Conservation (phyloP, 805 yeast genomes). For the Wickerhamomyces ciferrii region DNA sequence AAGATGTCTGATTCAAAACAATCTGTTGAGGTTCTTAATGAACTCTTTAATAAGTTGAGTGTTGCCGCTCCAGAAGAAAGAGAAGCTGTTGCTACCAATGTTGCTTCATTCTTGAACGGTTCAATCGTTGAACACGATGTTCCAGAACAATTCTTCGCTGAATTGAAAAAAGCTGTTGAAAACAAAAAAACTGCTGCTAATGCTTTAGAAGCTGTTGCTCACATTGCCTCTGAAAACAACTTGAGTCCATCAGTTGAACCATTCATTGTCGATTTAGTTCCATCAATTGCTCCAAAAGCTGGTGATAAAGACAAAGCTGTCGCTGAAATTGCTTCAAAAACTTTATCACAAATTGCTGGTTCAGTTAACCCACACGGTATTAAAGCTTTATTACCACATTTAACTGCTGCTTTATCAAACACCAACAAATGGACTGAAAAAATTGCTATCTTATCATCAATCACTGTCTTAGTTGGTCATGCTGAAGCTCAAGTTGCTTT, state of each 20-base stretch:
- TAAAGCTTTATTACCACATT: constrained; percentile 82
- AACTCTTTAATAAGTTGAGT: constrained; percentile 87
- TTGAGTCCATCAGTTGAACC: constrained; percentile 95
- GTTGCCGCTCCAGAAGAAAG: constrained; percentile 84
- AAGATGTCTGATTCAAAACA: constrained; percentile 42
- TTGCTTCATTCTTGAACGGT: constrained; percentile 91
- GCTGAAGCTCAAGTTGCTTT: constrained; percentile 95
- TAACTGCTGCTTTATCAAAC: constrained; percentile 59
- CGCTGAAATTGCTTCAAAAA: constrained; percentile 67
- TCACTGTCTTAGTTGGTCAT: constrained; percentile 83
- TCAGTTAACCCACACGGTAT: constrained; percentile 91
- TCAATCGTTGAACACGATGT: constrained; percentile 98
- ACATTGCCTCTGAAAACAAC: constrained; percentile 76
- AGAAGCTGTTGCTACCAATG: constrained; percentile 80
- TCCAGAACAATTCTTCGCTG: constrained; percentile 80
- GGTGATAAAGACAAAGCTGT: constrained; percentile 87
- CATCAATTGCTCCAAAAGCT: constrained; percentile 66
- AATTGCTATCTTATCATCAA: constrained; percentile 81
- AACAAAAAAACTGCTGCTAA: constrained; percentile 79
- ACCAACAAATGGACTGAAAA: constrained; percentile 98
- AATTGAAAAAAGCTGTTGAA: constrained; percentile 69
- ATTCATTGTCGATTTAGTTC: constrained; percentile 73
- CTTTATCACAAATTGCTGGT: constrained; percentile 71
- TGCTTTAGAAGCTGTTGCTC: constrained; percentile 78
- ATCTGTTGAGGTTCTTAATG: constrained; percentile 74